Evolutionary conservation across 176 grass and related monocot species (phyloP), one percentile per base, ranked within the genome.

Genomic region (Avena sativa): DNA sequence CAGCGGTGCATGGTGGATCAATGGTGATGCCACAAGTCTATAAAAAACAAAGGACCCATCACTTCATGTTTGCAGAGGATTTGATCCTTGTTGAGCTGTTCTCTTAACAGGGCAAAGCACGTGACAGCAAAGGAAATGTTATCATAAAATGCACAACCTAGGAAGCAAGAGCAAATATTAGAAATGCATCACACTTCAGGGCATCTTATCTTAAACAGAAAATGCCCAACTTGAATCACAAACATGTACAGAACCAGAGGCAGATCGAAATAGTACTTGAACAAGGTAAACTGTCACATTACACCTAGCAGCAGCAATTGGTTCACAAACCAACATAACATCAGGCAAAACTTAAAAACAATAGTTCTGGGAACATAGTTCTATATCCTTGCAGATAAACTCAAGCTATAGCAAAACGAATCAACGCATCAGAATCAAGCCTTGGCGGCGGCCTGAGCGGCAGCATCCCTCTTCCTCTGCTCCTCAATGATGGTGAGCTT

Each of bases 401-500:
- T 67, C 51, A 73, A 8, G 9, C 73, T 89, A 64, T 64, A 84
- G 74, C 60, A 83, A 85, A 93, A 90, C 66, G 49, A 76, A 51
- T 52, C 23, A 1, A 19, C 73, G 14, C 49, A 16, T 76, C 73
- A 53, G 73, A 53, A 76, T 76, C 49, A 91, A 49, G 80, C 85
- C 50, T 77, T 77, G 46, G 84, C 51, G 4, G 92, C 79, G 40
- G 74, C 87, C 69, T 76, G 75, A 34, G 74, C 75, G 0, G 88
- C 71, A 1, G 89, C 84, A 8, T 87, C 76, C 55, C 89, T 43
- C 87, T 89, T 89, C 76, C 92, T 85, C 30, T 90, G 83, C 81
- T 91, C 92, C 85, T 94, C 92, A 15, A 91, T 94, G 75, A 91
- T 87, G 92, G 84, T 94, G 23, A 91, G 86, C 80, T 94, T 91